Conservation (phyloP, 1,284 basidiomycete genomes). For the Ganoderma multipileum region DNA sequence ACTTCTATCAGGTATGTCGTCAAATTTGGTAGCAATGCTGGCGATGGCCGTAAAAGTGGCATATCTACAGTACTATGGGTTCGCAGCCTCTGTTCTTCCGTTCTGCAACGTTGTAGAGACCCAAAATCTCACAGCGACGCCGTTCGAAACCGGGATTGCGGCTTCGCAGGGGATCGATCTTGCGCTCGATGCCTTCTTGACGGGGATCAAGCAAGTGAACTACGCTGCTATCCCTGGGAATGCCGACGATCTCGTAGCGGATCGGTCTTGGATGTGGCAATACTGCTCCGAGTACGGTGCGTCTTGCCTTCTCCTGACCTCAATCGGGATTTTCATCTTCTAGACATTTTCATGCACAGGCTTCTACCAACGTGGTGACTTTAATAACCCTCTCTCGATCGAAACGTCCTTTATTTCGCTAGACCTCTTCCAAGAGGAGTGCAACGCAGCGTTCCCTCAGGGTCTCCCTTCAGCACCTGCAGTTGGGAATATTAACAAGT, state of each 20-base stretch:
- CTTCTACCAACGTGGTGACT: constrained; percentile 56
- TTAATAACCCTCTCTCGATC: constrained; percentile 52
- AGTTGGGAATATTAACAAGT: constrained; percentile 53
- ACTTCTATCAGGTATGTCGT: constrained; percentile 53
- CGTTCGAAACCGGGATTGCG: constrained; percentile 48
- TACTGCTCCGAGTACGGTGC: constrained; percentile 61
- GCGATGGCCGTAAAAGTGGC: neutral
- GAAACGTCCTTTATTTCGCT: constrained; percentile 54
- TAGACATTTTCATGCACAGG: constrained; percentile 36
- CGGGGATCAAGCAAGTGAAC: constrained; percentile 50
- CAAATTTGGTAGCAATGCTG: neutral
- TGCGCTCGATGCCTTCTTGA: constrained; percentile 50
- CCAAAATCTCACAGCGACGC: constrained; percentile 45
- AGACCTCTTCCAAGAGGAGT: constrained; percentile 51
- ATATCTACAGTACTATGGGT: constrained; percentile 51
- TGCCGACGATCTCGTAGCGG: constrained; percentile 49
- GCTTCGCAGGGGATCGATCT: constrained; percentile 42
- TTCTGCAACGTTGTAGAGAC: constrained; percentile 58
- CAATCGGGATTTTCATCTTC: too few species aligned
- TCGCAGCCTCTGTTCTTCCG: constrained; percentile 49
- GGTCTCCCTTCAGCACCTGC: constrained; percentile 48
- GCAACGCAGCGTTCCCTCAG: constrained; percentile 46
- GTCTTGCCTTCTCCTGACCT: constrained; percentile 1
- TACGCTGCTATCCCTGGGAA: constrained; percentile 51
- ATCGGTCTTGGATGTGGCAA: constrained; percentile 59